These are phyloP conservation scores for Glycine soja DNA, from an alignment of 306 rosid genomes.

Conservation along the genomic window DNA sequence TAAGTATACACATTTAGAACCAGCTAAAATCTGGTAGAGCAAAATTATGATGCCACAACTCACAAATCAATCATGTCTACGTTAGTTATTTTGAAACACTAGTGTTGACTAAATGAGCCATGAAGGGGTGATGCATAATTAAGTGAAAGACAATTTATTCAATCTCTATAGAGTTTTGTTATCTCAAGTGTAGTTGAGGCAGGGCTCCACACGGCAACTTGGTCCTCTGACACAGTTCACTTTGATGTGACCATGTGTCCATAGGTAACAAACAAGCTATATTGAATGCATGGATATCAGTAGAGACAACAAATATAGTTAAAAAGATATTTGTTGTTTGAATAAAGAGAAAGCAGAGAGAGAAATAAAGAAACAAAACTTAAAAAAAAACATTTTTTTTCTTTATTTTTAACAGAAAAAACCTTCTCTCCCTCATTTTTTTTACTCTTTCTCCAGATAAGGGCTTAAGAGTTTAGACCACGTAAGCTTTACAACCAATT, in stretches of 20 bases:
- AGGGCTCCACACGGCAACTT: background rate
- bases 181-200: background rate
- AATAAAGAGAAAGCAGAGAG: background rate
- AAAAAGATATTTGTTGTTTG: no score
- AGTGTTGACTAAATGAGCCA: constrained; percentile 10
- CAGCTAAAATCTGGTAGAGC: background rate
- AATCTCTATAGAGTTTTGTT: background rate
- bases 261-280: no score
- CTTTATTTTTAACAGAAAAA: no score
- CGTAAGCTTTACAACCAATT: no score
- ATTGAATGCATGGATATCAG: no score
- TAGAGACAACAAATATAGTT: no score
- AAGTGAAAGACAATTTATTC: background rate
- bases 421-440: no score
- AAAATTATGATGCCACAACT: background rate
- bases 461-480: no score
- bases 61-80: background rate
- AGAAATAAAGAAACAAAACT: background rate
- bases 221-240: background rate
- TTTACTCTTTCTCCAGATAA: no score
- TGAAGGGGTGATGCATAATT: constrained; percentile 28
- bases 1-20: background rate
- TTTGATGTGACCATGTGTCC: no score
- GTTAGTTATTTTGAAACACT: background rate
- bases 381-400: no score